phyloP scores from a whole-genome alignment of 106 monocot genomes.

The Dactylorhiza incarnata region DNA sequence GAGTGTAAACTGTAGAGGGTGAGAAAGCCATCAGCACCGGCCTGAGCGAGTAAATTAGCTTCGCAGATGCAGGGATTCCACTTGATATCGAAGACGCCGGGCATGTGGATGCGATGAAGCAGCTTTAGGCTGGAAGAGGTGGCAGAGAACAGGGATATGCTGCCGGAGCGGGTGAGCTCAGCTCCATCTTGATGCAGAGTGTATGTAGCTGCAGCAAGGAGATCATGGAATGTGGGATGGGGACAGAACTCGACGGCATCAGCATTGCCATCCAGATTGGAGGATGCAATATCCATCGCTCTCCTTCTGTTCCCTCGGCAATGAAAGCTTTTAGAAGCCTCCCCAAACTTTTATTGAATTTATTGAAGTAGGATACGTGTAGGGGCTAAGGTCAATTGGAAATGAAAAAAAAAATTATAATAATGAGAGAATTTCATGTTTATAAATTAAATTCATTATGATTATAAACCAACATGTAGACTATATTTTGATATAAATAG shows the following conservation, averaged over 20 bases:
- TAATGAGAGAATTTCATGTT: no score
- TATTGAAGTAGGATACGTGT: background rate
- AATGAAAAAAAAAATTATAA: background rate
- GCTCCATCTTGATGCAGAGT: slow-evolving; percentile 39
- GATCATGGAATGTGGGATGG: slow-evolving; percentile 23
- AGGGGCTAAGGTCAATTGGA: background rate
- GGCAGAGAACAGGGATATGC: slow-evolving; percentile 48
- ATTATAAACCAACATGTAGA: no score
- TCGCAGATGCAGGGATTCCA: slow-evolving; percentile 24
- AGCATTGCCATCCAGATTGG: slow-evolving; percentile 64
- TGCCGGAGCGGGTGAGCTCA: slow-evolving; percentile 37
- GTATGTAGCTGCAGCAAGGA: slow-evolving; percentile 59
- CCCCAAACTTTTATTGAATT: background rate
- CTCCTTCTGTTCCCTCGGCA: background rate
- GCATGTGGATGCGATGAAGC: slow-evolving; percentile 26
- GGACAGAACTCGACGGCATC: slow-evolving; percentile 86
- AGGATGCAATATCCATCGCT: slow-evolving; percentile 45
- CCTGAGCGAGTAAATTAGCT: slow-evolving; percentile 49
- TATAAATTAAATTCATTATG: no score
- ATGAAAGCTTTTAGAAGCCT: background rate
- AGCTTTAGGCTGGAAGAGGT: slow-evolving; percentile 21
- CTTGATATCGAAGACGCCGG: slow-evolving; percentile 61
- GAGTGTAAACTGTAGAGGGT: slow-evolving; percentile 29
- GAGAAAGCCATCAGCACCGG: slow-evolving; percentile 64
- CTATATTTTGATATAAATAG: no score